Evolutionary conservation across 805 yeast species (phyloP).

Genomic region (Aciculoconidium aculeatum): DNA sequence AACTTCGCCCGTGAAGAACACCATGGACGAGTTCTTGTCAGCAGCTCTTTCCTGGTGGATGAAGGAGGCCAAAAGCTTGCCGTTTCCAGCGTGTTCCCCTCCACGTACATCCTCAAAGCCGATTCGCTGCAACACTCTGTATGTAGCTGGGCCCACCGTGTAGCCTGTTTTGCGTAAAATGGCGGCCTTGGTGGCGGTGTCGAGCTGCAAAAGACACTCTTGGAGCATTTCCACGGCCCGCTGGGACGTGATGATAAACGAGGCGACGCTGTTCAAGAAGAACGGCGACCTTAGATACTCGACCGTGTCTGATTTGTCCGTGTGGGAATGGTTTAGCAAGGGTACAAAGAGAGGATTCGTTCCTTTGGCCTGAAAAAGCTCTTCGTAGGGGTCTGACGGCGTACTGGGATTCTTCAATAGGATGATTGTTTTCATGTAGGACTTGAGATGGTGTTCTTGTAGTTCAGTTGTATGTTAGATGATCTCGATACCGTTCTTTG

Average conservation of each 20-base stretch:
- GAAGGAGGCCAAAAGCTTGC: conserved; percentile 58
- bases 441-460: background rate
- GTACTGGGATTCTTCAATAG: conserved; percentile 68
- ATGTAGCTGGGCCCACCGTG: conserved; percentile 92
- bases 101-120: conserved; percentile 73
- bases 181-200: conserved; percentile 12
- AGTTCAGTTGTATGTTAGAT: background rate
- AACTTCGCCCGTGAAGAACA: conserved; percentile 82
- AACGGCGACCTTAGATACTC: conserved; percentile 37
- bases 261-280: conserved; percentile 37
- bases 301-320: conserved; percentile 41
- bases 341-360: conserved; percentile 61
- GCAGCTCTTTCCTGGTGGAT: conserved; percentile 35
- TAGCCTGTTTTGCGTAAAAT: conserved; percentile 54
- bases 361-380: conserved; percentile 28
- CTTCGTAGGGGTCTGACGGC: conserved; percentile 64
- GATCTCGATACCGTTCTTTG: background rate
- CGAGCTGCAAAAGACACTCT: conserved; percentile 30
- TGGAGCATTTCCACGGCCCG: conserved; percentile 81
- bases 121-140: conserved; percentile 43
- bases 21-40: conserved; percentile 27
- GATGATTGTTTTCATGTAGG: conserved; percentile 28
- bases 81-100: conserved; percentile 77
- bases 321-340: conserved; percentile 58
- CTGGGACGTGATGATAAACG: conserved; percentile 80